phyloP scores from a whole-genome alignment of 331 rosid genomes.

The Cydonia oblonga region DNA sequence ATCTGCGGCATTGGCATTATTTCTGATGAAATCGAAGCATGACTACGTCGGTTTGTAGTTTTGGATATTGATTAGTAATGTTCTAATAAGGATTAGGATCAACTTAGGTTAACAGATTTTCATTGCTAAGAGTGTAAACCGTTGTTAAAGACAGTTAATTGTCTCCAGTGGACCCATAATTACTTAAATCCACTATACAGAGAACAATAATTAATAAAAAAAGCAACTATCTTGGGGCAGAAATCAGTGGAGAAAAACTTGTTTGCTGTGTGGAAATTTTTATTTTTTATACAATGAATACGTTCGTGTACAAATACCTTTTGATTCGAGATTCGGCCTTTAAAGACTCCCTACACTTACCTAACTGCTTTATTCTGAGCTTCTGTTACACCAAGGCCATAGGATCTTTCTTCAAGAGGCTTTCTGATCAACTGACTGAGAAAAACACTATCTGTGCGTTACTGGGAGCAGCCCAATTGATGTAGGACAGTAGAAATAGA shows the following conservation, averaged over 20 bases:
- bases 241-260: background rate
- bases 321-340: background rate
- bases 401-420: background rate
- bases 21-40: background rate
- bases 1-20: background rate
- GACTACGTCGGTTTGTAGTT: background rate
- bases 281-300: background rate
- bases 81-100: background rate
- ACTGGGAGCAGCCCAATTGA: background rate
- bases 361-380: background rate
- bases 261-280: background rate
- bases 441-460: background rate
- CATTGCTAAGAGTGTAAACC: background rate
- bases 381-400: background rate
- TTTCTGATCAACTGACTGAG: background rate
- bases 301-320: background rate
- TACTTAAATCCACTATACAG: background rate
- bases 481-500: background rate
- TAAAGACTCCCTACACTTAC: background rate
- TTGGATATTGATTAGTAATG: background rate
- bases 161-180: background rate
- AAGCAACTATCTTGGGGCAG: background rate
- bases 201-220: background rate
- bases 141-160: background rate
- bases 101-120: background rate